Base-by-base conservation (phyloP, 1,284 basidiomycete species). In the Boletus smithii region DNA sequence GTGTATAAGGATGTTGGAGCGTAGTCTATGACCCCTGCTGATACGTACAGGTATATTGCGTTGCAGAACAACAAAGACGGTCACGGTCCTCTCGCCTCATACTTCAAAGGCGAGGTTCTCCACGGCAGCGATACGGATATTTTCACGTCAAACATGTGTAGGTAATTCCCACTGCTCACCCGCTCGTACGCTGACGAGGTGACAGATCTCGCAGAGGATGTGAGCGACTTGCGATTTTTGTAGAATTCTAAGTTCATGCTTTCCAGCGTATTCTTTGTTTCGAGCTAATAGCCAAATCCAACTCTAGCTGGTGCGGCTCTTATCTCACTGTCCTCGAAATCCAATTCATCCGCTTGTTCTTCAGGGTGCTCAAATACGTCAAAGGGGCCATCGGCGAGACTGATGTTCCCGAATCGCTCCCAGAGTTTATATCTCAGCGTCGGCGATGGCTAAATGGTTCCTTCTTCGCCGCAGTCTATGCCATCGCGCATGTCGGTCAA, bases 311-410 rank as follows among this genome's bases (percentile, higher is more conserved):
- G 86, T 86, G 51, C 42, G 65, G 33, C 35, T 33, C 41, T 27
- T 13, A n/a, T 47, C 20, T 6, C 23, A 16, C 16, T 44, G 8
- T 16, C 9, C 5, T 35, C 3, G 26, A 30, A 26, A 24, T 34
- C 9, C 4, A n/a, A 11, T 32, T 37, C 40, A 39, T 14, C 7
- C 10, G 3, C 31, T 33, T 35, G 11, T 17, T 50, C 11, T 45
- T 39, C 29, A 88, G 87, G 95, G 80, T 97, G 5, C 77, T 99
- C 42, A 93, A 91, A 72, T 99, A 94, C 61, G 95, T 99, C 61
- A 97, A 94, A 69, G 85, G 87, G 24, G 95, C 97, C 0, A 83
- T 93, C 24, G 97, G 90, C 8, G 95, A 98, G 66, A 99, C 97
- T 0, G 97, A 99, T 67, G 92, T 97, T 8, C 97, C 97, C 5